These are phyloP conservation scores for Yamadazyma mexicana DNA, from an alignment of 1,139 yeast genomes.

Conservation along the genomic window DNA sequence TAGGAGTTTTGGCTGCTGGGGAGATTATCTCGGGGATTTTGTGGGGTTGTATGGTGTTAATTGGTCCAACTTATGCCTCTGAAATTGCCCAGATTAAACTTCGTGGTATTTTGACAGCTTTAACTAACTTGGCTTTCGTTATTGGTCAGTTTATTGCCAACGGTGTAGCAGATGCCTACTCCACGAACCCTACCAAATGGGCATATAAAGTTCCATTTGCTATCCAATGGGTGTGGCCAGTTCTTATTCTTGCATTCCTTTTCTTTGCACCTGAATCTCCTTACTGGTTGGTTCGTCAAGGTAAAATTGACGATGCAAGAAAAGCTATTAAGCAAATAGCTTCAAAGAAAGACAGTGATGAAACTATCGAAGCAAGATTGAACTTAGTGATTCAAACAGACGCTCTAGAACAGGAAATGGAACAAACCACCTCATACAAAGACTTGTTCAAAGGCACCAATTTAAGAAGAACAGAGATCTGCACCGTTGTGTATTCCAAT, in stretches of 20 bases:
- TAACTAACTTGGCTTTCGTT: slow-evolving; percentile 44
- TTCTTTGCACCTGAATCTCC: slow-evolving; percentile 27
- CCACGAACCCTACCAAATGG: slow-evolving; percentile 20
- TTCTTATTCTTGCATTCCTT: slow-evolving; percentile 26
- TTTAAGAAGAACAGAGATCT: slow-evolving; percentile 23
- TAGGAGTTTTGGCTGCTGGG: slow-evolving; percentile 38
- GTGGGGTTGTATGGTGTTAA: slow-evolving; percentile 47
- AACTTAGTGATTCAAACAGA: slow-evolving; percentile 12
- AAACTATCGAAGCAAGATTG: slow-evolving; percentile 8
- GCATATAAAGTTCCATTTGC: slow-evolving; percentile 49
- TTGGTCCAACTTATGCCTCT: slow-evolving; percentile 47
- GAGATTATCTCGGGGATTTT: slow-evolving; percentile 43
- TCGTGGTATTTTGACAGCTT: slow-evolving; percentile 42
- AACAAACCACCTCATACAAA: slow-evolving; percentile 10
- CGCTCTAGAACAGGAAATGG: slow-evolving; percentile 10
- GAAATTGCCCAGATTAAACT: slow-evolving; percentile 47
- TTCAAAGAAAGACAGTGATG: slow-evolving; percentile 5
- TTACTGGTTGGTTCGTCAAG: slow-evolving; percentile 12
- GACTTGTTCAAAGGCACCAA: slow-evolving; percentile 22
- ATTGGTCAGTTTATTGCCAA: slow-evolving; percentile 45
- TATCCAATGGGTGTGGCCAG: slow-evolving; percentile 33
- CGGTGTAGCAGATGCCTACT: slow-evolving; percentile 36
- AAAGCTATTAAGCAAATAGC: slow-evolving; percentile 7
- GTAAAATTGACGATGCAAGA: slow-evolving; percentile 11
- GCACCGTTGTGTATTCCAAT: slow-evolving; percentile 18